Conservation (phyloP, 768 basidiomycete genomes). For the Kwoniella botswanensis region DNA sequence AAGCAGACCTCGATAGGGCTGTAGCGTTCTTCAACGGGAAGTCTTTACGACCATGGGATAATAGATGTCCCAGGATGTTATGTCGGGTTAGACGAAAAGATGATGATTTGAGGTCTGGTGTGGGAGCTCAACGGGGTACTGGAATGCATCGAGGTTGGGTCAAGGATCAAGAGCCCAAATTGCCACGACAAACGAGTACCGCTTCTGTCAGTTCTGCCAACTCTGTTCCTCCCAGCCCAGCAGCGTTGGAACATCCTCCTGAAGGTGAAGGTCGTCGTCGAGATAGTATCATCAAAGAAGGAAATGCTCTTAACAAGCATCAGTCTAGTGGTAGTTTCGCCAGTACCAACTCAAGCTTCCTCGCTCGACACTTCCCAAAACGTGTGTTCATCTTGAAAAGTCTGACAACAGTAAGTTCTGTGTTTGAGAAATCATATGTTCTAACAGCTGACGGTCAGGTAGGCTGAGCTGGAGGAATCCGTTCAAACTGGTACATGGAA, state of each 20-base stretch:
- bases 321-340: constrained; percentile 72
- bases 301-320: constrained; percentile 52
- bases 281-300: constrained; percentile 31
- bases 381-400: constrained; percentile 95
- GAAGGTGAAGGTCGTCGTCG: constrained; percentile 52
- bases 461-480: constrained; percentile 81
- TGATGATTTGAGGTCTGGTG: constrained; percentile 86
- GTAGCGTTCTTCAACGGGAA: constrained; percentile 75
- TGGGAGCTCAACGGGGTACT: constrained; percentile 85
- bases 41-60: constrained; percentile 71
- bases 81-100: constrained; percentile 80
- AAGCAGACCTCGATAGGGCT: constrained; percentile 68
- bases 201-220: constrained; percentile 16
- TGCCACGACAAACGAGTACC: constrained; percentile 15
- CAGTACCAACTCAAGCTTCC: constrained; percentile 82
- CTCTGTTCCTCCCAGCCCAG: constrained; percentile 33
- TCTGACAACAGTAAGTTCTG: constrained; percentile 69
- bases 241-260: constrained; percentile 42
- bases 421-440: constrained; percentile 19
- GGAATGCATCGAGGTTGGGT: constrained; percentile 85
- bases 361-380: constrained; percentile 75
- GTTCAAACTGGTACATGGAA: constrained; percentile 82
- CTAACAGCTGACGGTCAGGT: not conserved
- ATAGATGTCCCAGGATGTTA: constrained; percentile 75
- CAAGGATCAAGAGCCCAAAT: constrained; percentile 61